phyloP scores from a whole-genome alignment of 352 stramenopile species.

The Pythium phragmiticola region DNA sequence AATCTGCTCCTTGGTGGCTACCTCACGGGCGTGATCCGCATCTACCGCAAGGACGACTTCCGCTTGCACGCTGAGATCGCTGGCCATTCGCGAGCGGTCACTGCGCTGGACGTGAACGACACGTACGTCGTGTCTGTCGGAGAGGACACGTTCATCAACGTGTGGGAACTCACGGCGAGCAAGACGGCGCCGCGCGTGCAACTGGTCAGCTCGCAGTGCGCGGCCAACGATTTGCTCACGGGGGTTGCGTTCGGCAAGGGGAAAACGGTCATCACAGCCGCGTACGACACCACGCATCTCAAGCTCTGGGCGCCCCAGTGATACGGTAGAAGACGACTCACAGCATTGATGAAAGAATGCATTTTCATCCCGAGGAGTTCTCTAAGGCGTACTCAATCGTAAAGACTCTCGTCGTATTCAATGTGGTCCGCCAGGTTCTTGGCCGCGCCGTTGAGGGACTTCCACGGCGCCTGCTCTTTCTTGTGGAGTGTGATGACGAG shows the following conservation, averaged over 20 bases:
- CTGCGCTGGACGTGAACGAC: conserved; percentile 52
- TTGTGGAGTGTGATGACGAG: conserved; percentile 76
- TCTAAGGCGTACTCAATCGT: conserved; percentile 40
- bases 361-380: not conserved
- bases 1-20: conserved; percentile 61
- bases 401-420: conserved; percentile 82
- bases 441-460: conserved; percentile 75
- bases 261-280: conserved; percentile 51
- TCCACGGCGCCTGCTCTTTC: conserved; percentile 54
- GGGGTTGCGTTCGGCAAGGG: conserved; percentile 51
- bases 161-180: conserved; percentile 54
- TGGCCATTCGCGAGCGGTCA: conserved; percentile 69
- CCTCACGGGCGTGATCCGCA: conserved; percentile 51
- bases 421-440: conserved; percentile 86
- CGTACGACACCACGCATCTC: conserved; percentile 68
- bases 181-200: conserved; percentile 33
- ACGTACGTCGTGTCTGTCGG: conserved; percentile 58
- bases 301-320: conserved; percentile 67
- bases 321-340: not conserved
- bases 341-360: not conserved
- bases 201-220: conserved; percentile 58
- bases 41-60: conserved; percentile 55
- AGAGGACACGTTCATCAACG: conserved; percentile 80
- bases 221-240: conserved; percentile 61
- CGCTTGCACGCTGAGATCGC: conserved; percentile 60